Evolutionary conservation across 768 basidiomycete genomes (phyloP).

Genomic region (Neoboletus subvelutipes): DNA sequence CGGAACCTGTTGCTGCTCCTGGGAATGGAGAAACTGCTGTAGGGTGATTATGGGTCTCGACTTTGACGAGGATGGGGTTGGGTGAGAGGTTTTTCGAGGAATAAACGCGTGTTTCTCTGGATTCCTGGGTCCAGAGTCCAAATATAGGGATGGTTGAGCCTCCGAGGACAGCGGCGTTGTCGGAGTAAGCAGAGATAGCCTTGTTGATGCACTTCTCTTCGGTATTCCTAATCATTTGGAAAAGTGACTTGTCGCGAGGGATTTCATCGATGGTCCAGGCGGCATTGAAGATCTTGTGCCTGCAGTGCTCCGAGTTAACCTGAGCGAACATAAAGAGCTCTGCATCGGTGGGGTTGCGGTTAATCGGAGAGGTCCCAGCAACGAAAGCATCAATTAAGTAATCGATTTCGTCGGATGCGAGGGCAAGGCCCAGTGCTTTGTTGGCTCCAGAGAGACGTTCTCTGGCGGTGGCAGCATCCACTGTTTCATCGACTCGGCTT

Average conservation of each 20-base stretch:
- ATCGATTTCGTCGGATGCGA: constrained; percentile 85
- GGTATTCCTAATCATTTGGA: constrained; percentile 97
- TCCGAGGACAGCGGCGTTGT: constrained; percentile 93
- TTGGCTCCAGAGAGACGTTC: constrained; percentile 75
- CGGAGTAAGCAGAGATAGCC: constrained; percentile 95
- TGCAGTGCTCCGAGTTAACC: constrained; percentile 99
- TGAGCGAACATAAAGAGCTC: constrained; percentile 99
- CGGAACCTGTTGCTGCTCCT: constrained; percentile 98
- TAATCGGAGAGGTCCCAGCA: constrained; percentile 61
- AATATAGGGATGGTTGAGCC: constrained; percentile 74
- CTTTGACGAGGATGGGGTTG: constrained; percentile 92
- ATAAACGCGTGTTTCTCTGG: constrained; percentile 47
- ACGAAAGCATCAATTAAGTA: constrained; percentile 91
- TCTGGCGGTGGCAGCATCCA: constrained; percentile 44
- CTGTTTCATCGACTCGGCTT: constrained; percentile 20
- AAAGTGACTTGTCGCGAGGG: constrained; percentile 68
- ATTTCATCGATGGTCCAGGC: constrained; percentile 86
- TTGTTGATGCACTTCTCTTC: constrained; percentile 72
- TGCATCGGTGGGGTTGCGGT: constrained; percentile 90
- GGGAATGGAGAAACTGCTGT: constrained; percentile 98
- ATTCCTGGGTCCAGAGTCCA: constrained; percentile 41
- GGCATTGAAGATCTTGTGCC: constrained; percentile 99
- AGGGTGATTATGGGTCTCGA: constrained; percentile 99
- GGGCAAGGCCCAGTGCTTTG: constrained; percentile 82
- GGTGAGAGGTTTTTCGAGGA: constrained; percentile 54